Conservation (phyloP, 768 basidiomycete genomes). For the Kwoniella bestiolae region DNA sequence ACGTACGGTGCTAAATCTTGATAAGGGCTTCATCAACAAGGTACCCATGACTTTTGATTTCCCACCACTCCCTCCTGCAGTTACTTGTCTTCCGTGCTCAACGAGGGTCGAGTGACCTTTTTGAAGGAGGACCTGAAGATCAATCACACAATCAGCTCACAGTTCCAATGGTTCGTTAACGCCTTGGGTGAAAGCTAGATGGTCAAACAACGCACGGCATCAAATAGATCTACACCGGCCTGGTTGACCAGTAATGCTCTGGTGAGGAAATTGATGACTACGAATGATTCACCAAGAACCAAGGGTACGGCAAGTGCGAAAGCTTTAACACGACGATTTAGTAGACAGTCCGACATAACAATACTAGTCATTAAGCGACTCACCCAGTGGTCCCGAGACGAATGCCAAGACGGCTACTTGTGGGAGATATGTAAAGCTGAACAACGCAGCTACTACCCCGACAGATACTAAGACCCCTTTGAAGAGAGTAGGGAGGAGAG, state of each 20-base stretch:
- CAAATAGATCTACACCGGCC: slow-evolving; percentile 62
- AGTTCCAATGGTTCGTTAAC: too few species aligned
- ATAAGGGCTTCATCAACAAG: slow-evolving; percentile 60
- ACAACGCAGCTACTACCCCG: slow-evolving; percentile 57
- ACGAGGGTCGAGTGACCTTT: slow-evolving; percentile 61
- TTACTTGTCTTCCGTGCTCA: slow-evolving; percentile 58
- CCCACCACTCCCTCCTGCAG: slow-evolving; percentile 36
- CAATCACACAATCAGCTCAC: too few species aligned
- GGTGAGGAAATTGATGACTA: slow-evolving; percentile 61
- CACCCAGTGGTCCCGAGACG: slow-evolving; percentile 68
- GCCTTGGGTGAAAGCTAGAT: not conserved
- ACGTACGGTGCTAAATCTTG: slow-evolving; percentile 55
- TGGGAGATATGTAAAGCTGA: slow-evolving; percentile 65
- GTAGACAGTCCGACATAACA: not conserved
- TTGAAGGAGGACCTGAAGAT: slow-evolving; percentile 58
- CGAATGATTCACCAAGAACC: slow-evolving; percentile 61
- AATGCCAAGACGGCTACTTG: slow-evolving; percentile 69
- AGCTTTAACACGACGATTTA: slow-evolving; percentile 35
- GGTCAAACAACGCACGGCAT: slow-evolving; percentile 54
- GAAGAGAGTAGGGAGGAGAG: slow-evolving; percentile 51
- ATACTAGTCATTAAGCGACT: slow-evolving; percentile 13
- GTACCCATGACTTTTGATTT: slow-evolving; percentile 63
- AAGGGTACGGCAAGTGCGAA: slow-evolving; percentile 64
- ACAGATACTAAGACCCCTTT: slow-evolving; percentile 47
- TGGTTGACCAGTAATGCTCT: slow-evolving; percentile 62